A percentile compares a stretch with the other conserved stretches of the same genome.
Conservation (phyloP, 257 asterid species). For the Solanum phureja region DNA sequence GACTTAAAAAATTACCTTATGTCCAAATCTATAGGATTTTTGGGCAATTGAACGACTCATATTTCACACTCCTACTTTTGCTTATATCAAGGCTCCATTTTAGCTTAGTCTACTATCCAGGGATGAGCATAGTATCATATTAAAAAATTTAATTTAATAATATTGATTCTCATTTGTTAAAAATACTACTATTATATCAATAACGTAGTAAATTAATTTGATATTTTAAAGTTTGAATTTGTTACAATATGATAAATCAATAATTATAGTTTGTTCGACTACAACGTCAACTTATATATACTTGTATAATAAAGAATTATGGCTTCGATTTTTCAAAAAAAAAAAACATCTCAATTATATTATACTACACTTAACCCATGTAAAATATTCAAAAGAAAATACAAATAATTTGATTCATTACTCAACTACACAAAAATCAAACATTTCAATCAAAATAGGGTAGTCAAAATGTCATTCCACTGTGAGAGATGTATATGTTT, state of each 20-base stretch:
- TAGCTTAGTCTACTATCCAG: not conserved
- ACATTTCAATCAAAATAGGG: not conserved
- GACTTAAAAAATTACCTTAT: not conserved
- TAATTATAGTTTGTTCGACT: no score
- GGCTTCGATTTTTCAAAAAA: not conserved
- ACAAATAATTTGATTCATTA: not conserved
- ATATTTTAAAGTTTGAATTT: no score
- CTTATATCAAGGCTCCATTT: not conserved
- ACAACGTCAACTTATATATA: no score
- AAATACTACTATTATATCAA: not conserved
- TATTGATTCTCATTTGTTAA: not conserved
- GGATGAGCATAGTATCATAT: not conserved
- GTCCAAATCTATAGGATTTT: not conserved
- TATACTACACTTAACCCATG: not conserved
- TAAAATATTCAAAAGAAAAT: not conserved
- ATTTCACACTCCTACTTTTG: not conserved
- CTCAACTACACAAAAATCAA: not conserved
- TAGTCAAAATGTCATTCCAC: not conserved
- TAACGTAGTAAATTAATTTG: not conserved
- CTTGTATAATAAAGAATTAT: not conserved
- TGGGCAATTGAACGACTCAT: not conserved
- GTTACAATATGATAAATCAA: not conserved
- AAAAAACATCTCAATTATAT: not conserved
- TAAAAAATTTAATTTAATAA: no score
- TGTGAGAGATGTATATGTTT: not conserved